Evolutionary conservation across 2,329 filamentous ascomycete species (phyloP).

Genomic region (Neospermospora avenae): DNA sequence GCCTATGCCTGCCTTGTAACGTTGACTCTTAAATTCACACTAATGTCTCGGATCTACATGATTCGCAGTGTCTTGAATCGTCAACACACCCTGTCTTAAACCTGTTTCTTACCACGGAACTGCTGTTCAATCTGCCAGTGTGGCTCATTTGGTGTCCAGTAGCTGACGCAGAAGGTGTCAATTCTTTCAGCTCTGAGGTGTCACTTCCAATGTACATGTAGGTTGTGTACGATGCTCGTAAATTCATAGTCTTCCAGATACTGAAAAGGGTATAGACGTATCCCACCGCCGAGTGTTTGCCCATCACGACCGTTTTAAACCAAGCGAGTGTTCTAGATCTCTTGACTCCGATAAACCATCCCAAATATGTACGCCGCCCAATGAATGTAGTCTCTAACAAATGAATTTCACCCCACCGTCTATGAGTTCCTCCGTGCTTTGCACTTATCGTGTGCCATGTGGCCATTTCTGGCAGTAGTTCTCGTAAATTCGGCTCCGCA

Average conservation of each 20-base stretch:
- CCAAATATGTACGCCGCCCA: conserved; percentile 15
- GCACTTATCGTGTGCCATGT: conserved; percentile 85
- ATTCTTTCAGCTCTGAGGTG: conserved; percentile 9
- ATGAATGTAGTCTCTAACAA: conserved; percentile 11
- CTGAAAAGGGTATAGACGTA: conserved; percentile 23
- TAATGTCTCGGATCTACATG: background rate
- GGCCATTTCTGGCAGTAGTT: conserved; percentile 84
- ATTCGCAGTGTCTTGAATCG: background rate
- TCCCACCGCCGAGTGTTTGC: conserved; percentile 9
- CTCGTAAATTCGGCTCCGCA: conserved; percentile 93
- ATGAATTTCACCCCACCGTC: conserved; percentile 3
- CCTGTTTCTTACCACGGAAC: background rate
- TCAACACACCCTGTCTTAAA: background rate
- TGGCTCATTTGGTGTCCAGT: background rate
- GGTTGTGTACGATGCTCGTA: background rate
- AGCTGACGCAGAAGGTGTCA: background rate
- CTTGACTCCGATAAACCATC: conserved; percentile 3
- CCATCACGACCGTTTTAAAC: conserved; percentile 4
- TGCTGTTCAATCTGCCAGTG: background rate
- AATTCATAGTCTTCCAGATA: background rate
- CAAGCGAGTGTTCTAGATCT: conserved; percentile 21
- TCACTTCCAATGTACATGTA: conserved; percentile 2
- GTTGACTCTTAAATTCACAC: background rate
- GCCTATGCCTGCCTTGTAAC: background rate
- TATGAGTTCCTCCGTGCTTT: conserved; percentile 62